A percentile compares a stretch with the other conserved stretches of the same genome.
These are phyloP conservation scores for Elongisporangium prolatum DNA, from an alignment of 352 stramenopile species.

Conservation along the genomic window DNA sequence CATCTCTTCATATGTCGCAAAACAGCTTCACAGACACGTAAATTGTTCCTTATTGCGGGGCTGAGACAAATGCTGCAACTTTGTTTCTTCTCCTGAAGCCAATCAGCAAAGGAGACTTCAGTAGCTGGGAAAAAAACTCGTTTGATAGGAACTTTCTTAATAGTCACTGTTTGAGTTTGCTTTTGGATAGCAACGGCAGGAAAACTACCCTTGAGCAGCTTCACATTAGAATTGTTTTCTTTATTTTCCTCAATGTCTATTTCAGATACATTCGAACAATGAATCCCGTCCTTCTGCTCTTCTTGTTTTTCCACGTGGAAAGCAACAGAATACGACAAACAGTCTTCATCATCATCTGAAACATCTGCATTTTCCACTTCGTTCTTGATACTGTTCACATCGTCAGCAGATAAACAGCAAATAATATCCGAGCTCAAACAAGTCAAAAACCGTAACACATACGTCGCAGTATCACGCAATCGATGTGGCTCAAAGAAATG, in stretches of 20 bases:
- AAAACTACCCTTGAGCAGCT: constrained; percentile 34
- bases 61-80: constrained; percentile 17
- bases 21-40: constrained; percentile 10
- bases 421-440: constrained; percentile 23
- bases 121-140: constrained; percentile 4
- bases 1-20: not conserved
- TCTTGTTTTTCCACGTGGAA: constrained; percentile 49
- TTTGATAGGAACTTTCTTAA: not conserved
- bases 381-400: constrained; percentile 14
- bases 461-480: constrained; percentile 51
- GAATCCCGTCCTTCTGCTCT: constrained; percentile 34
- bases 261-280: constrained; percentile 3
- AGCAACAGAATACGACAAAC: constrained; percentile 24
- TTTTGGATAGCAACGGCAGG: constrained; percentile 16
- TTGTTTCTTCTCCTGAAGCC: constrained; percentile 18
- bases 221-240: not conserved
- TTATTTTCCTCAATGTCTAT: no score
- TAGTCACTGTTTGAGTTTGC: constrained; percentile 10
- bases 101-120: constrained; percentile 12
- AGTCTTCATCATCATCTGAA: constrained; percentile 12
- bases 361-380: constrained; percentile 7
- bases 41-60: constrained; percentile 2
- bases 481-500: constrained; percentile 29
- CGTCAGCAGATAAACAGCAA: constrained; percentile 17
- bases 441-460: constrained; percentile 53